Evolutionary conservation across 768 basidiomycete species (phyloP).

Genomic region (Melanogaster broomeanus): DNA sequence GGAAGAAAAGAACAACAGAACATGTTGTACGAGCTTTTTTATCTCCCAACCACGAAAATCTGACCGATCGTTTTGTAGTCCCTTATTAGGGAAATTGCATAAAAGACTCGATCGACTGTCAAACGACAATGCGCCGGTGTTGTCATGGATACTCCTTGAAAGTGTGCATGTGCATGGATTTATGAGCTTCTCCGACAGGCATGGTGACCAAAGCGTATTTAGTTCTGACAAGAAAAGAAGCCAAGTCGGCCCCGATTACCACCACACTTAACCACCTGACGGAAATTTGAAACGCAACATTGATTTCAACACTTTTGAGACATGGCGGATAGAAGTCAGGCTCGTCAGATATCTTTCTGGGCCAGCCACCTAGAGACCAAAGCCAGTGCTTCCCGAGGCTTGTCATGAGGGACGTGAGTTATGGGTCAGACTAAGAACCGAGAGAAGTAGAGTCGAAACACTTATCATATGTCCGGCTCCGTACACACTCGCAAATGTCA

Average conservation of each 20-base stretch:
- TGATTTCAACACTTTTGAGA: background rate
- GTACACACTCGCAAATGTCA: constrained; percentile 65
- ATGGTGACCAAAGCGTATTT: too few species aligned
- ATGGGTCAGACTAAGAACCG: constrained; percentile 17
- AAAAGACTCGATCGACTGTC: background rate
- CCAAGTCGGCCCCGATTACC: too few species aligned
- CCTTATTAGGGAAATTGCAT: background rate
- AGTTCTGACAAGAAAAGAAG: too few species aligned
- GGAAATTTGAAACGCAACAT: too few species aligned
- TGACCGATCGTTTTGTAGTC: background rate
- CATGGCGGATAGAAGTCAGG: background rate
- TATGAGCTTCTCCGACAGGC: too few species aligned
- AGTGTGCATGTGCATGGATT: background rate
- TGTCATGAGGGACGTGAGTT: constrained; percentile 64
- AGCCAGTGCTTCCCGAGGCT: constrained; percentile 60
- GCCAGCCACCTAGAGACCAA: constrained; percentile 70
- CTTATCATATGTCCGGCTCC: constrained; percentile 79
- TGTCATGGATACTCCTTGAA: background rate
- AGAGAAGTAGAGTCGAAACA: constrained; percentile 9
- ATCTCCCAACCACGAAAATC: too few species aligned
- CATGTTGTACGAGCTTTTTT: background rate
- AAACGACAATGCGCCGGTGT: constrained; percentile 6
- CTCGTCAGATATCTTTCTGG: constrained; percentile 36
- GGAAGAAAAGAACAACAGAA: background rate
- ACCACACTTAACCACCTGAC: too few species aligned